Evolutionary conservation across 169 alveolate species (phyloP).

Genomic region (Sarcocystis neurona): DNA sequence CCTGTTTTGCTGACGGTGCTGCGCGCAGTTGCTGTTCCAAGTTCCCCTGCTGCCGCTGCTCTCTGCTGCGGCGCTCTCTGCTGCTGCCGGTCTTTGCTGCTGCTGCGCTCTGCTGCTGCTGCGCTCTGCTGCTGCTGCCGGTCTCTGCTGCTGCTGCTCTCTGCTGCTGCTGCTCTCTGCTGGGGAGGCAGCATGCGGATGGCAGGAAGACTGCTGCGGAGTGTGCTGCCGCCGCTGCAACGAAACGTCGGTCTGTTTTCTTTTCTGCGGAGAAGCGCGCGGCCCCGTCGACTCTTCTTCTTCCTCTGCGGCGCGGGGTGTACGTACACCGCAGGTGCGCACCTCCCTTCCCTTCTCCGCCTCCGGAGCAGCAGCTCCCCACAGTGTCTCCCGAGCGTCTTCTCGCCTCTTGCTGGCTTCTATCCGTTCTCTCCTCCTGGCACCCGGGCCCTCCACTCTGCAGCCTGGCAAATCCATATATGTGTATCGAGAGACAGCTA

Average conservation of each 20-base stretch:
- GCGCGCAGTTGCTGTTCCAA: too few relatives aligned
- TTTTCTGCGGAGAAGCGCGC: too few relatives aligned
- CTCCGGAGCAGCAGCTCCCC: not conserved
- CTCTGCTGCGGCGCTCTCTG: too few relatives aligned
- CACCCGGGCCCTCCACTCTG: too few relatives aligned
- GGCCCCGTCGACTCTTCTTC: slow-evolving; percentile 29
- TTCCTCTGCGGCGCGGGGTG: slow-evolving; percentile 54
- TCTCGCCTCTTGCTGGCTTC: not conserved
- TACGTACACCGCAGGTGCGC: slow-evolving; percentile 49
- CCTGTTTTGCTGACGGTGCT: too few relatives aligned
- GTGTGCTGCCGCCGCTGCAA: slow-evolving; percentile 30
- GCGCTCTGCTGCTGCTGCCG: too few relatives aligned
- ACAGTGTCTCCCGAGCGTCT: not conserved
- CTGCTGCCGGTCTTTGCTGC: too few relatives aligned
- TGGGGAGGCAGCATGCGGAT: not conserved
- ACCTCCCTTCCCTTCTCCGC: not conserved
- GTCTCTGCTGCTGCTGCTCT: not conserved
- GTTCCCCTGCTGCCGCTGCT: too few relatives aligned
- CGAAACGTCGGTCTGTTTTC: too few relatives aligned
- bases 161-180: not conserved
- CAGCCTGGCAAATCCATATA: too few relatives aligned
- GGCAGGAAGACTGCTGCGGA: not conserved
- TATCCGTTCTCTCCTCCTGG: not conserved
- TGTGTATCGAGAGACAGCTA: too few relatives aligned
- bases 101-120: too few relatives aligned